phyloP scores from a whole-genome alignment of 208 protist species.

The Trypanosoma cruzi region DNA sequence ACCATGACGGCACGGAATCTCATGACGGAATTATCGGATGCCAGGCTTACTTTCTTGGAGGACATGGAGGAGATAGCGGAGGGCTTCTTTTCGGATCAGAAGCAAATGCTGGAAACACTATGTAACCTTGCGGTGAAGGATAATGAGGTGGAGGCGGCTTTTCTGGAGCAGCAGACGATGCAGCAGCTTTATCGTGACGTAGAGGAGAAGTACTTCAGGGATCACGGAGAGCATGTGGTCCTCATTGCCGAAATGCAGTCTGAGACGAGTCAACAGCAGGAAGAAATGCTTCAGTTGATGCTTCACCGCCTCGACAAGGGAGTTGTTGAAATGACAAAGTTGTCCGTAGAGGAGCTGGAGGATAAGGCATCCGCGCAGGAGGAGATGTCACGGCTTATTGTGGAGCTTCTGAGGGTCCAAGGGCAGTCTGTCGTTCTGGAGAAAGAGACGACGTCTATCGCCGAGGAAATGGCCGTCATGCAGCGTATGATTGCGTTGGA shows the following conservation, averaged over 20 bases:
- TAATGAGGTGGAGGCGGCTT: conserved; percentile 38
- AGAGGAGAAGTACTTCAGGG: conserved; percentile 39
- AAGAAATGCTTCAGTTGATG: conserved; percentile 40
- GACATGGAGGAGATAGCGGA: conserved; percentile 21
- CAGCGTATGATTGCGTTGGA: conserved; percentile 53
- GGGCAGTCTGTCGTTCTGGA: conserved; percentile 25
- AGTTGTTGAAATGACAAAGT: conserved; percentile 27
- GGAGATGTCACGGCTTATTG: conserved; percentile 32
- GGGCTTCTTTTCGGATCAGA: conserved; percentile 24
- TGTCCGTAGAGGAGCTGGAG: conserved; percentile 27
- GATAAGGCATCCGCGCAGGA: conserved; percentile 24
- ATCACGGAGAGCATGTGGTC: conserved; percentile 41
- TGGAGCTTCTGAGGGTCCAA: conserved; percentile 41
- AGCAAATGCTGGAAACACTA: conserved; percentile 23
- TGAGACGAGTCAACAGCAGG: conserved; percentile 32
- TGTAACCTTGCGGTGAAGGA: conserved; percentile 31
- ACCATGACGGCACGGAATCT: background rate
- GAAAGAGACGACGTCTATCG: conserved; percentile 29
- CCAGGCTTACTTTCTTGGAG: conserved; percentile 7
- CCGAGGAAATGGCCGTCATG: conserved; percentile 28
- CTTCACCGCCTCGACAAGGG: conserved; percentile 18
- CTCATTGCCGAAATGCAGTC: conserved; percentile 31
- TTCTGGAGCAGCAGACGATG: conserved; percentile 40
- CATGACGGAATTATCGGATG: conserved; percentile 17
- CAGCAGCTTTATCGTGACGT: conserved; percentile 24